Evolutionary conservation across 495 filamentous ascomycete genomes (phyloP), one percentile per base, ranked within the genome.

Genomic region (Glonium stellatum): DNA sequence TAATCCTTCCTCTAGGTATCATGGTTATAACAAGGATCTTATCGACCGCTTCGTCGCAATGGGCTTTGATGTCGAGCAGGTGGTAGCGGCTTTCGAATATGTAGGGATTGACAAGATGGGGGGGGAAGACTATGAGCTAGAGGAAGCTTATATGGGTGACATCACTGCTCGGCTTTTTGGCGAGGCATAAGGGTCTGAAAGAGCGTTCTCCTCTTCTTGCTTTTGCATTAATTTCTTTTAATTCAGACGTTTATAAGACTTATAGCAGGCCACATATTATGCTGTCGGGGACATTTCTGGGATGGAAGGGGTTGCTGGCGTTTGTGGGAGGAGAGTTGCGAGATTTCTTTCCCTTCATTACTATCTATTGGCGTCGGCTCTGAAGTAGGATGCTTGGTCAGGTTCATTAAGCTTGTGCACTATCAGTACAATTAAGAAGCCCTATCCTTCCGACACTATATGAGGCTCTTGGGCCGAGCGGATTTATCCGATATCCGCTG

Each of bases 11-110:
- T 47, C 60, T 60, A 95, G 90, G 62, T 96, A 95, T 67, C 84
- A 89, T 52, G 95, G 93, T 5, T 98, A 95, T 68, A 90, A 89
- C 71, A 87, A 87, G 64, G 81, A 86, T 8, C 78, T 96, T 41
- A 84, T 97, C 62, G 87, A 96, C 65, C 82, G 86, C n/a, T 97
- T 97, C 67, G 83, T 87, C 18, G 81, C 78, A 65, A 97, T 98
- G 93, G 93, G 93, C 41, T 98, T 98, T 64, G 87, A 92, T 60
- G 81, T 96, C n/a, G 86, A 88, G 52, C 78, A 81, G 35, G 90
- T 98, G 1, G 93, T 97, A 5, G 81, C 83, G 21, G 89, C 91
- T 4, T 92, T 98, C 65, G 81, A 84, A 59, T 87, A 78, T 55
- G 87, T 92, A 15, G 88, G 90, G 1, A 90, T 96, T 60, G 87